Evolutionary conservation across 768 basidiomycete species (phyloP), one percentile per base, ranked within the genome.

Genomic region (Pholiota molesta): DNA sequence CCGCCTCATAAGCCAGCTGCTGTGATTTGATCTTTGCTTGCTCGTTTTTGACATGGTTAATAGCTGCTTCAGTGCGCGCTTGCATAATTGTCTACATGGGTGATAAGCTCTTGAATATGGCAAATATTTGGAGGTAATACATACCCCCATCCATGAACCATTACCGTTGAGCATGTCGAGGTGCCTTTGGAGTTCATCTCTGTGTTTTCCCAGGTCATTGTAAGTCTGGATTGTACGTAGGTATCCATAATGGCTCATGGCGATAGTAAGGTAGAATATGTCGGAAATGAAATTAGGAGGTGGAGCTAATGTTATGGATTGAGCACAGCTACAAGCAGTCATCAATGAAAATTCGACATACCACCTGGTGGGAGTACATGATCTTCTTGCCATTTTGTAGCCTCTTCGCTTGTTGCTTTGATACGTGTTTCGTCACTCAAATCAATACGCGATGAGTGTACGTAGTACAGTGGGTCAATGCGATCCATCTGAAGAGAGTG

Each of bases 241-340:
- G 62, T 92, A 85, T 3, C 96, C 97, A 60, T 94, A 90, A 75
- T 99, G 97, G 59, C 91, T 89, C 80, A 90, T 91, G 0, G 94
- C 90, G 52, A 92, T 83, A 8, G 90, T 82, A 47, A 98, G 82
- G 78, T 92, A 98, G 79, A 98, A 99, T 19, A 97, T 86, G 47
- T 98, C 90, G 6, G 97, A 94, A 64, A 98, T 94, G 75, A 99
- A 99, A 72, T 97, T 97, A 2, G 92, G 88, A 5, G 88, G 72
- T 3, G 85, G 72, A n/a, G 83, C 87, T 87, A 33, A 28, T 44
- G 28, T 5, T 35, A 23, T 17, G 6, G 19, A 29, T 2, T 35
- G 29, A 37, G 13, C 17, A 23, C 19, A 11, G 2, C 17, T 35
- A 5, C n/a, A 17, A 16, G 53, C 1, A 23, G 31, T 1, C 9